A percentile compares a stretch with the other conserved stretches of the same genome.
phyloP scores from a whole-genome alignment of 2,329 filamentous ascomycete species.

The Sphaerulina populicola region DNA sequence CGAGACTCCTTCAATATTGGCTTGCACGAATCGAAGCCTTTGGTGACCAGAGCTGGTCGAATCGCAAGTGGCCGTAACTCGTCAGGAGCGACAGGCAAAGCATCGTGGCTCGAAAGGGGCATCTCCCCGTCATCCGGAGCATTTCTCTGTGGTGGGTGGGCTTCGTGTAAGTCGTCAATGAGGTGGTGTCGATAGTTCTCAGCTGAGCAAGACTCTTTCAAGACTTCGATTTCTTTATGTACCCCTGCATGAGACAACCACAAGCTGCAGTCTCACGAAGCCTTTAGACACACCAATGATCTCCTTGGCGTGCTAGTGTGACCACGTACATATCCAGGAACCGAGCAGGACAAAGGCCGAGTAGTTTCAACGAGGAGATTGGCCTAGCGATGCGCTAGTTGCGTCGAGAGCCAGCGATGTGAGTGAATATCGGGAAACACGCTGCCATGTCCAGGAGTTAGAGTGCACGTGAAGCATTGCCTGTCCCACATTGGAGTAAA shows the following conservation, averaged over 20 bases:
- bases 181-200: neutral
- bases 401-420: too few relatives aligned
- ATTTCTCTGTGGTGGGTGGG: neutral
- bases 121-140: neutral
- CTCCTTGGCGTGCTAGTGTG: neutral
- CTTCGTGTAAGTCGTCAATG: neutral
- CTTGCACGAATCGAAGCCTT: neutral
- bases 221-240: constrained; percentile 3
- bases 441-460: too few relatives aligned
- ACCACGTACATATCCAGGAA: neutral
- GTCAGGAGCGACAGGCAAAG: neutral
- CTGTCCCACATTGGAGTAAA: too few relatives aligned
- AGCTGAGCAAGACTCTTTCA: neutral
- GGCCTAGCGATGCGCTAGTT: too few relatives aligned
- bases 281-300: neutral
- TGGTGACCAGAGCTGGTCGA: neutral
- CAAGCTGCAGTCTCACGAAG: constrained; percentile 4
- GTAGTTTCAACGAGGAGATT: neutral
- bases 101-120: neutral
- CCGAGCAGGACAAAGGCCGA: constrained; percentile 3
- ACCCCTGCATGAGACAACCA: constrained; percentile 7
- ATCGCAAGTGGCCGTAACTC: neutral
- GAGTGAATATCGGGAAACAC: too few relatives aligned
- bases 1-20: constrained; percentile 1
- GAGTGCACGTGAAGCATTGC: too few relatives aligned